Evolutionary conservation across 108 stramenopile genomes (phyloP).

Genomic region (Poteriospumella lacustris): DNA sequence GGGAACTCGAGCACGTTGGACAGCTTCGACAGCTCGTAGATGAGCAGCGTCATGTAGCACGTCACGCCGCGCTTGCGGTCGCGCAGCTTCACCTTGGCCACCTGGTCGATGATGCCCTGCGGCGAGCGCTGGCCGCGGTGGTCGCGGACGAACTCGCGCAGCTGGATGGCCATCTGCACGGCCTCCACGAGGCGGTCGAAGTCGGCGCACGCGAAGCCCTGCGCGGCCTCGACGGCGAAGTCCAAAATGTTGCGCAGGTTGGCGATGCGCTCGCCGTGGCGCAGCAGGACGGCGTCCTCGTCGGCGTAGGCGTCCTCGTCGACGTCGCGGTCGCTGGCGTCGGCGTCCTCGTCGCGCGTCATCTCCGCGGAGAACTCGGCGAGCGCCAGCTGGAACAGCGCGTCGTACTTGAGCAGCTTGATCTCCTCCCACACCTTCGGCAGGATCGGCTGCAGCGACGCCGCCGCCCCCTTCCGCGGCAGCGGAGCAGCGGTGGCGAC

Average conservation of each 20-base stretch:
- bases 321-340: not conserved
- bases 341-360: not conserved
- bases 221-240: not conserved
- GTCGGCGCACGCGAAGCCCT: not conserved
- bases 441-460: not conserved
- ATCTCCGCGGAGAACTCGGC: slow-evolving; percentile 15
- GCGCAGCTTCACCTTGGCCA: not conserved
- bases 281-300: not conserved
- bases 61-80: not conserved
- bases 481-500: too few species aligned
- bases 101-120: not conserved
- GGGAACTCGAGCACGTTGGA: slow-evolving; percentile 19
- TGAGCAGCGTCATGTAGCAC: not conserved
- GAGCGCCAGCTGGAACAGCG: not conserved
- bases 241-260: not conserved
- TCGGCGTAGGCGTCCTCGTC: not conserved
- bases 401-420: not conserved
- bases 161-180: not conserved
- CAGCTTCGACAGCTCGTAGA: not conserved
- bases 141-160: not conserved
- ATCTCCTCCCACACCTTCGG: slow-evolving; percentile 14
- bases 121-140: not conserved
- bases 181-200: slow-evolving; percentile 26
- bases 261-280: not conserved
- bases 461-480: not conserved